phyloP scores from a whole-genome alignment of 257 asterid genomes.

The Plectranthus barbatus region DNA sequence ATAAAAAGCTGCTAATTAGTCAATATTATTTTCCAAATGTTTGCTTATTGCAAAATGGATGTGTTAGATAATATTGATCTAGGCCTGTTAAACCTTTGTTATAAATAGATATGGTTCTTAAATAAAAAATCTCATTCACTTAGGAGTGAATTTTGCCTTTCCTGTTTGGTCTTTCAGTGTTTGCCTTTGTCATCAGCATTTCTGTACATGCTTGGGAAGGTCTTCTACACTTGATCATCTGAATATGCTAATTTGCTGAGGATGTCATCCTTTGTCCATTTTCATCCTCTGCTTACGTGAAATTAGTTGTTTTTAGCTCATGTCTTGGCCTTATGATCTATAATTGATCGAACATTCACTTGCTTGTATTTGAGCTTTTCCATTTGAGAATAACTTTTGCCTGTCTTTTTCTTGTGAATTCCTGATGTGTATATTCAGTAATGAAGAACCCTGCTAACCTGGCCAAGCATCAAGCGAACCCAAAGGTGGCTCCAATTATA shows the following conservation, averaged over 20 bases:
- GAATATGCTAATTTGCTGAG: too few species aligned
- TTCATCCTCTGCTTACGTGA: not conserved
- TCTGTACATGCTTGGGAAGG: not conserved
- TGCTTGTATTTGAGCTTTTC: not conserved
- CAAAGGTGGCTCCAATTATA: constrained; percentile 85
- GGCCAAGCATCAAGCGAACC: constrained; percentile 85
- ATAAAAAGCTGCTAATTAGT: not conserved
- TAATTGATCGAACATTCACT: not conserved
- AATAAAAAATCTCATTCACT: not conserved
- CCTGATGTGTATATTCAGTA: too few species aligned
- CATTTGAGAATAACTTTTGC: not conserved
- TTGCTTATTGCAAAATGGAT: not conserved
- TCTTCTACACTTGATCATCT: too few species aligned
- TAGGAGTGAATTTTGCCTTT: not conserved
- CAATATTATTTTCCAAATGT: not conserved
- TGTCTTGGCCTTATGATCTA: not conserved
- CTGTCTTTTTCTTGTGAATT: not conserved
- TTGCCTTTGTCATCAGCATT: too few species aligned
- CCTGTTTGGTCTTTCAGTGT: not conserved
- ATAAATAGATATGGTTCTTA: not conserved
- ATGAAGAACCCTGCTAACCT: constrained; percentile 94
- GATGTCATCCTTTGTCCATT: not conserved
- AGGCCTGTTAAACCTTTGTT: not conserved
- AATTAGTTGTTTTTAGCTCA: too few species aligned
- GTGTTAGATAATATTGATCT: not conserved